phyloP scores from a whole-genome alignment of 768 basidiomycete species.

The Phanerochaete carnosa region DNA sequence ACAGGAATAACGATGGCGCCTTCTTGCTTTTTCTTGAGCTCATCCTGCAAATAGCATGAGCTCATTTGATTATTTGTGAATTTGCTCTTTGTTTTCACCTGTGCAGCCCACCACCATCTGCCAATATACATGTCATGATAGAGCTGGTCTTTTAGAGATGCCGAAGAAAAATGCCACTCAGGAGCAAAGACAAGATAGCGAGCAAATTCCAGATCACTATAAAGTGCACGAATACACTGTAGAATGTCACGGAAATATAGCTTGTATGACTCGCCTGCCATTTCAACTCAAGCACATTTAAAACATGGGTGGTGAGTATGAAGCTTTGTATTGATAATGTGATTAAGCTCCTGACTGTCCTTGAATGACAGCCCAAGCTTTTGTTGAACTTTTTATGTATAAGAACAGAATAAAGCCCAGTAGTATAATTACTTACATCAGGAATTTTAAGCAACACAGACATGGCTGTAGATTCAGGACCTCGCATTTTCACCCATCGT shows the following conservation, averaged over 20 bases:
- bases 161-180: constrained; percentile 35
- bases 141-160: constrained; percentile 19
- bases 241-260: constrained; percentile 34
- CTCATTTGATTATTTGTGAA: not conserved
- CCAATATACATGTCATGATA: constrained; percentile 45
- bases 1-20: constrained; percentile 23
- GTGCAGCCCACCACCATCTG: constrained; percentile 50
- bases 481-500: constrained; percentile 36
- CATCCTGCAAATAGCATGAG: not conserved
- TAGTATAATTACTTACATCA: constrained; percentile 28
- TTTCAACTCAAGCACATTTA: constrained; percentile 20
- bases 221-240: constrained; percentile 34
- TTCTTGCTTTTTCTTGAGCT: constrained; percentile 15
- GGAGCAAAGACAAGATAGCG: constrained; percentile 30
- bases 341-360: constrained; percentile 30
- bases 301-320: constrained; percentile 27
- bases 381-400: constrained; percentile 11
- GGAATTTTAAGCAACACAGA: constrained; percentile 36
- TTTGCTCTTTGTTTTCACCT: constrained; percentile 31
- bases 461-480: constrained; percentile 34
- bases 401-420: not conserved
- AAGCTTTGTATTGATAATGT: constrained; percentile 29
- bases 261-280: constrained; percentile 30
- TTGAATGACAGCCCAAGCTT: constrained; percentile 32
- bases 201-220: constrained; percentile 31